Conservation (phyloP, 1,139 yeast genomes). For the Diutina sp. region DNA sequence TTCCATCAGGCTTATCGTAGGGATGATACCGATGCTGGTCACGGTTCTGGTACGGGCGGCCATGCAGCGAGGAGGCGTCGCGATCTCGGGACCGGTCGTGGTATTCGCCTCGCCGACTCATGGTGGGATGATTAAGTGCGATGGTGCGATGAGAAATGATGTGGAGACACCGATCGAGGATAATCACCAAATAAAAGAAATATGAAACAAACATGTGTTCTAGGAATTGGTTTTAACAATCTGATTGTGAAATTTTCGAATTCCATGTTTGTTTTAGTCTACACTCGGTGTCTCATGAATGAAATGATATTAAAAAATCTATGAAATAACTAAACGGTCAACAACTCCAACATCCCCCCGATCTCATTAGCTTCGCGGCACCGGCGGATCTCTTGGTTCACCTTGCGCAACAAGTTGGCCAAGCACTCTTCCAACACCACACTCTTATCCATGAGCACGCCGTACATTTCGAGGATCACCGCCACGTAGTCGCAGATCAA, state of each 20-base stretch:
- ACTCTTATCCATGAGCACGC: conserved; percentile 55
- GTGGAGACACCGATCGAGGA: neutral
- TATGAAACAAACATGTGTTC: too few relatives aligned
- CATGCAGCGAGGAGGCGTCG: neutral
- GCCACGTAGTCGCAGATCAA: conserved; percentile 78
- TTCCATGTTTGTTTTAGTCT: too few relatives aligned
- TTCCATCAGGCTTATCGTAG: neutral
- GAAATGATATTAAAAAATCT: neutral
- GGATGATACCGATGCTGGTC: neutral
- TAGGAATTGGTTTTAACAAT: too few relatives aligned
- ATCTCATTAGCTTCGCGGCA: conserved; percentile 83
- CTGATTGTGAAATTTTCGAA: too few relatives aligned
- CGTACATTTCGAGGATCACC: conserved; percentile 71
- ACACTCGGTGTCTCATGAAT: neutral
- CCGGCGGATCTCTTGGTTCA: conserved; percentile 57
- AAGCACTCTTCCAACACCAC: conserved; percentile 72
- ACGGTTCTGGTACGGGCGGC: neutral
- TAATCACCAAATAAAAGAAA: too few relatives aligned
- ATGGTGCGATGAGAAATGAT: neutral
- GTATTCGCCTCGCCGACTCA: neutral
- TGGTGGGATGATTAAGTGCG: neutral
- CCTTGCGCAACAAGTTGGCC: conserved; percentile 42
- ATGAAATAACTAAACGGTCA: neutral
- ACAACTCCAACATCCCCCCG: conserved; percentile 76
- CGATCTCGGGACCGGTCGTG: neutral